These are phyloP conservation scores for Candida vaughaniae DNA, from an alignment of 805 yeast species.

Conservation along the genomic window DNA sequence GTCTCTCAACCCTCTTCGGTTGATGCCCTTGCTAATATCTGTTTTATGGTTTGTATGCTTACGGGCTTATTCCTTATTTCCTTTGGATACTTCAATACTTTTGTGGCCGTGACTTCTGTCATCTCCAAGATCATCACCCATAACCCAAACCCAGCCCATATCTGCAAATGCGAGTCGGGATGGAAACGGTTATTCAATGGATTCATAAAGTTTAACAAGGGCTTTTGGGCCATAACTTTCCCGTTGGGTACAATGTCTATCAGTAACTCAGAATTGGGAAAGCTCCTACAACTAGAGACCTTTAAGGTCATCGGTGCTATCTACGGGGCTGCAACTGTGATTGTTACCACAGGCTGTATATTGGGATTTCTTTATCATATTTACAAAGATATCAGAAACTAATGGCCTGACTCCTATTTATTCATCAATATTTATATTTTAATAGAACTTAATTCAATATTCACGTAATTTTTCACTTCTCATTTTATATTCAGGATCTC, in stretches of 20 bases:
- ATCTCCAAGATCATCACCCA: conserved; percentile 44
- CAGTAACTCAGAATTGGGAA: conserved; percentile 53
- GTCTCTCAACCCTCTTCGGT: background rate
- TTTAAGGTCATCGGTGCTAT: conserved; percentile 64
- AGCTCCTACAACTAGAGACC: conserved; percentile 48
- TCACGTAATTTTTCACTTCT: too few species aligned
- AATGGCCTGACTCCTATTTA: too few species aligned
- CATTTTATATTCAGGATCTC: too few species aligned
- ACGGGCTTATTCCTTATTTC: conserved; percentile 47
- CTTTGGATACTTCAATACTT: conserved; percentile 55
- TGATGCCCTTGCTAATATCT: background rate
- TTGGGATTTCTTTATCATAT: conserved; percentile 24
- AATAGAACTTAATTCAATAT: background rate
- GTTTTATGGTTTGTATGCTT: conserved; percentile 22
- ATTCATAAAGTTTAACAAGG: conserved; percentile 17
- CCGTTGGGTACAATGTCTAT: conserved; percentile 82
- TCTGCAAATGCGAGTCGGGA: conserved; percentile 16
- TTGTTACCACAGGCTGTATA: conserved; percentile 38
- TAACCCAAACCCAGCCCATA: conserved; percentile 21
- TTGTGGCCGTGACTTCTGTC: conserved; percentile 32
- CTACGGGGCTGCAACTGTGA: conserved; percentile 53
- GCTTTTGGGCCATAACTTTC: conserved; percentile 77
- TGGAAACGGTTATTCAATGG: conserved; percentile 15
- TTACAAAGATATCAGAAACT: conserved; percentile 1
- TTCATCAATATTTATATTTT: background rate